phyloP scores from a whole-genome alignment of 495 filamentous ascomycete genomes.

The Neurospora terricola region DNA sequence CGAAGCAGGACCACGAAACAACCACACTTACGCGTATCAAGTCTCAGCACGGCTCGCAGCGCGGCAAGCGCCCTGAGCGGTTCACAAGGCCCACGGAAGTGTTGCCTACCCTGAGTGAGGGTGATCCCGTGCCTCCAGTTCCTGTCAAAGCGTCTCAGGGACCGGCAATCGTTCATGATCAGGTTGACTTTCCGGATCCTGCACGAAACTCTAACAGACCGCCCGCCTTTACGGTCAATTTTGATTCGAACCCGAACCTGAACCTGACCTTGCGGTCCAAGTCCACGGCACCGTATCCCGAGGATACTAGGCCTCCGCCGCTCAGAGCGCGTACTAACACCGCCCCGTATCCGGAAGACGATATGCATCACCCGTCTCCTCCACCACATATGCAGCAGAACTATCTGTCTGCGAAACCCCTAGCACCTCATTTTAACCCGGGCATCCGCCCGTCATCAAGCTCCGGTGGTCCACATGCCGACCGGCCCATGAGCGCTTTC shows the following conservation, averaged over 20 bases:
- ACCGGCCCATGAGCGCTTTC: conserved; percentile 57
- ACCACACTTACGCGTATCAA: conserved; percentile 85
- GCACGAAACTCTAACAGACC: conserved; percentile 29
- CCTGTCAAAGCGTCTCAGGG: conserved; percentile 14
- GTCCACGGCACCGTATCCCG: conserved; percentile 58
- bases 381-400: conserved; percentile 1
- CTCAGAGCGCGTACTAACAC: conserved; percentile 23
- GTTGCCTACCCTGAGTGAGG: conserved; percentile 43
- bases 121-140: conserved; percentile 3
- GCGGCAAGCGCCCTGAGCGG: conserved; percentile 58
- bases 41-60: conserved; percentile 81
- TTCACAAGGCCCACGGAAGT: conserved; percentile 37
- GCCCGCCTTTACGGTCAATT: conserved; percentile 35
- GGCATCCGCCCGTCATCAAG: conserved; percentile 25
- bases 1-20: conserved; percentile 84
- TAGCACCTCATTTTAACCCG: conserved; percentile 27
- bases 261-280: conserved; percentile 31
- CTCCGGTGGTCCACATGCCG: conserved; percentile 31
- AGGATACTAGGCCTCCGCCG: conserved; percentile 42
- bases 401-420: background rate
- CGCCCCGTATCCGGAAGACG: conserved; percentile 46
- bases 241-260: conserved; percentile 18
- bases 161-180: conserved; percentile 23
- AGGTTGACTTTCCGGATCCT: conserved; percentile 64
- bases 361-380: conserved; percentile 20